Conservation (phyloP, 169 alveolate species). For the Condylostoma magnum region DNA sequence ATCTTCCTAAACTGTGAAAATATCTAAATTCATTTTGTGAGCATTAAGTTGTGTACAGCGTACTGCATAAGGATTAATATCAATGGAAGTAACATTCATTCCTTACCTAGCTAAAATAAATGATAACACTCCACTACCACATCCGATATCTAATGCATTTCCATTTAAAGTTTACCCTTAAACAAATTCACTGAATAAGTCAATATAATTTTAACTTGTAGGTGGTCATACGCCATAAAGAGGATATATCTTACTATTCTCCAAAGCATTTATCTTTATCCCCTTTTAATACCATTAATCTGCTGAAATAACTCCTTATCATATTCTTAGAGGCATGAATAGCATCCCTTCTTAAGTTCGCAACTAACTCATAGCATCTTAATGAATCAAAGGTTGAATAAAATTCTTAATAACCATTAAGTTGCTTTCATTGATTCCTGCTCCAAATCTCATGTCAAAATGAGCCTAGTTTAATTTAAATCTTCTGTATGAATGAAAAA, state of each 20-base stretch:
- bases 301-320: constrained; percentile 42
- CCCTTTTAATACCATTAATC: constrained; percentile 46
- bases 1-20: constrained; percentile 13
- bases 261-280: constrained; percentile 29
- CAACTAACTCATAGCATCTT: constrained; percentile 25
- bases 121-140: constrained; percentile 53
- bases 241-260: constrained; percentile 40
- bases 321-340: constrained; percentile 31
- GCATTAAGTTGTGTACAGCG: constrained; percentile 46
- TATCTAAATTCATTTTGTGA: constrained; percentile 25
- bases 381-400: constrained; percentile 13
- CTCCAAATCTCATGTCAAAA: constrained; percentile 35
- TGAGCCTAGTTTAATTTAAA: constrained; percentile 23
- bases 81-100: constrained; percentile 29
- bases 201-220: constrained; percentile 34
- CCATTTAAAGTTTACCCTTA: background rate
- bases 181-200: constrained; percentile 24
- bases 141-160: constrained; percentile 40
- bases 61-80: constrained; percentile 37
- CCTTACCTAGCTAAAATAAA: constrained; percentile 36
- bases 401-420: constrained; percentile 10
- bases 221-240: constrained; percentile 56
- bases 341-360: constrained; percentile 24
- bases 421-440: constrained; percentile 22
- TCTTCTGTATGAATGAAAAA: constrained; percentile 41